Conservation (phyloP, 805 yeast genomes). For the Pichia cephalocereana region DNA sequence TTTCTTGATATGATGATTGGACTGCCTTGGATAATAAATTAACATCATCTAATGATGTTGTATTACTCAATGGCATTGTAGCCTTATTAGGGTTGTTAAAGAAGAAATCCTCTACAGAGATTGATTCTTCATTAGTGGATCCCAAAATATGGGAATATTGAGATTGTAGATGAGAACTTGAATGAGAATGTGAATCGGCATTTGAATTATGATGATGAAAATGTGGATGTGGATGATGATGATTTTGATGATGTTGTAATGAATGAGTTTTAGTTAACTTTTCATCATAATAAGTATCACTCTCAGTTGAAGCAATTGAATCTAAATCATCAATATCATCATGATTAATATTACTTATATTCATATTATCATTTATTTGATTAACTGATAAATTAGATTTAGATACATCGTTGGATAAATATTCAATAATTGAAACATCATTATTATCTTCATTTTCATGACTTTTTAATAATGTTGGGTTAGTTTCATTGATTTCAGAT, state of each 20-base stretch:
- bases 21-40: not conserved
- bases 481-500: not conserved
- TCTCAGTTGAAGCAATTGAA: slow-evolving; percentile 3
- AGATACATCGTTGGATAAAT: slow-evolving; percentile 11
- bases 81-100: slow-evolving; percentile 25
- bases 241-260: not conserved
- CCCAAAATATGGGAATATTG: not conserved
- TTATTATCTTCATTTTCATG: slow-evolving; percentile 6
- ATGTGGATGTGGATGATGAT: not conserved
- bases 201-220: too few relatives aligned
- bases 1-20: not conserved
- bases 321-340: not conserved
- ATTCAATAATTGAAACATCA: slow-evolving; percentile 20
- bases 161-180: not conserved
- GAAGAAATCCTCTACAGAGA: slow-evolving; percentile 50
- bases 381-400: slow-evolving; percentile 4
- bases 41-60: slow-evolving; percentile 9
- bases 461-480: not conserved
- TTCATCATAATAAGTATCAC: not conserved
- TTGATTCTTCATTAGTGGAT: slow-evolving; percentile 6
- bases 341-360: not conserved
- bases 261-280: not conserved
- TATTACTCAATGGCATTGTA: slow-evolving; percentile 9
- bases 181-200: not conserved
- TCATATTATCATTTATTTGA: slow-evolving; percentile 4